Base-by-base conservation (phyloP, 768 basidiomycete species). In the Boletus rufocinnamomeus region DNA sequence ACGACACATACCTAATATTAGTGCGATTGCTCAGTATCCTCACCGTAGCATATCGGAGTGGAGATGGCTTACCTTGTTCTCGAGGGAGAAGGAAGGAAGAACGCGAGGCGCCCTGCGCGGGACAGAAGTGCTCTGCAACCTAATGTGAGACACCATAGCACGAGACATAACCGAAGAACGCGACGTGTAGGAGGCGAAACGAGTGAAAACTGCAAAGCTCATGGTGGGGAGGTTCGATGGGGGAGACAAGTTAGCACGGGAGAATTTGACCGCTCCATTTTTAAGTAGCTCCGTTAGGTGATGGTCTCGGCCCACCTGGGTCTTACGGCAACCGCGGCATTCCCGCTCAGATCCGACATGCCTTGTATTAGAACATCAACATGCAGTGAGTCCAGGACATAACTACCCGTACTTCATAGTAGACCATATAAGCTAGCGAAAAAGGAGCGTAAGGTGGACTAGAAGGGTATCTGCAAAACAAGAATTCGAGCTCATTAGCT, bases 51-150 rank as follows among this genome's bases (percentile, higher is more conserved):
- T 37, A 50, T 38, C 30, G 16, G 6, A 41, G 30, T n/a, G 7
- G 25, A 21, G 8, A 8, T 21, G 2, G 45, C 73, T 63, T 51
- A 87, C 91, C 81, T 91, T 93, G 68, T 81, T 82, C 69, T 84
- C 78, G 78, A 96, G 82, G 11, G 92, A 93, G 68, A 96, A 89
- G 28, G 83, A 80, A 11, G 88, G 83, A 38, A 95, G 80, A 6
- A 86, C 84, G 67, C 77, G 83, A 16, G 79, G 76, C 13, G 61
- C 34, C 25, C 57, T 62, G 7, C 60, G 63, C n/a, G 65, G 56
- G 45, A 57, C 47, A 19, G 61, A 61, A 23, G 74, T 70, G 55
- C 72, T 75, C 64, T 66, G 65, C 38, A 70, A 49, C 52, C 72
- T 66, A 45, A 38, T 46, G 6, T 58, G 60, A 23, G 50, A 54